A percentile compares a stretch with the other conserved stretches of the same genome.
Evolutionary conservation across 305 asterid species (phyloP).

Genomic region (Lippia alba): DNA sequence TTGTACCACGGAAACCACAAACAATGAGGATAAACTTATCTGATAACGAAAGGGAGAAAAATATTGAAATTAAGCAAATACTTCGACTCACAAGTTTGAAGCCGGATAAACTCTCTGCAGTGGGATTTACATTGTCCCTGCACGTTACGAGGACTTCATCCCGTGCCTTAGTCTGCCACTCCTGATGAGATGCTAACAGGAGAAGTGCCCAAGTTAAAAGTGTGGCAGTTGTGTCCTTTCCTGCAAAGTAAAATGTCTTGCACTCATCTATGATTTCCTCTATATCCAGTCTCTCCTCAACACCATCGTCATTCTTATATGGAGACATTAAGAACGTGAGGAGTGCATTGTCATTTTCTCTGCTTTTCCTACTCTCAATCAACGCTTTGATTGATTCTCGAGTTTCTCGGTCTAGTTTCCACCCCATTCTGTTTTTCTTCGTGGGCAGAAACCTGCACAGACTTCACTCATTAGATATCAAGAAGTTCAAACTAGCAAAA

Average conservation of each 20-base stretch:
- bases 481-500: not conserved
- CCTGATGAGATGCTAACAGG: constrained; percentile 74
- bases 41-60: not conserved
- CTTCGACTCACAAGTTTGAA: constrained; percentile 55
- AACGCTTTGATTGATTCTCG: constrained; percentile 47
- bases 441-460: constrained; percentile 65
- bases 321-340: constrained; percentile 52
- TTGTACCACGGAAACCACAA: not conserved
- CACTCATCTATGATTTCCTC: constrained; percentile 58
- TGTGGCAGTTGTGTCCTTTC: constrained; percentile 66
- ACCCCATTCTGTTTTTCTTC: constrained; percentile 55
- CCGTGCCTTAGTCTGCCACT: constrained; percentile 77
- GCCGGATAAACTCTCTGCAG: constrained; percentile 52
- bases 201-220: constrained; percentile 73
- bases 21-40: not conserved
- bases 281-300: constrained; percentile 42
- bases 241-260: constrained; percentile 61
- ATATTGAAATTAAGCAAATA: constrained; percentile 9
- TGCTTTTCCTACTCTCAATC: constrained; percentile 38
- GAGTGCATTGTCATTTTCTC: constrained; percentile 47
- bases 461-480: constrained; percentile 7
- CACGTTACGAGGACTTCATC: constrained; percentile 59
- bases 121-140: constrained; percentile 40
- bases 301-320: constrained; percentile 43
- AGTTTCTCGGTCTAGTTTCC: constrained; percentile 61